phyloP scores from a whole-genome alignment of 768 basidiomycete genomes.

The Tephrocybe sp. region DNA sequence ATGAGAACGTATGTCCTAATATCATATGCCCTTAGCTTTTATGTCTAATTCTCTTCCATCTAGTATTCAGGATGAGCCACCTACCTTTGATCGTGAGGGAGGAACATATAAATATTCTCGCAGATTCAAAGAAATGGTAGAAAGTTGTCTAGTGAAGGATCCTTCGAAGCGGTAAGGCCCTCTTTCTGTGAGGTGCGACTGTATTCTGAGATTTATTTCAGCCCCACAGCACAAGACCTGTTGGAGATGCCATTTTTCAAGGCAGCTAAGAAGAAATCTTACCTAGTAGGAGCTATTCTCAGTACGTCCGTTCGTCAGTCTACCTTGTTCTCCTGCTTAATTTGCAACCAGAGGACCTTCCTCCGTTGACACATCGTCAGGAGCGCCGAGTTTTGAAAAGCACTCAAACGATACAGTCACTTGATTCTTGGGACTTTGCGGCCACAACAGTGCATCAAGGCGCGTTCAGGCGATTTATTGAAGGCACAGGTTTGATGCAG shows the following conservation, averaged over 20 bases:
- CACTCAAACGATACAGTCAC: constrained; percentile 39
- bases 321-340: not conserved
- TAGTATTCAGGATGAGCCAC: constrained; percentile 76
- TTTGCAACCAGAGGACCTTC: constrained; percentile 51
- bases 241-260: constrained; percentile 79
- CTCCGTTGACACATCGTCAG: constrained; percentile 70
- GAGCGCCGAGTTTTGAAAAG: constrained; percentile 53
- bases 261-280: constrained; percentile 71
- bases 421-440: constrained; percentile 83
- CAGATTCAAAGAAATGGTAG: constrained; percentile 80
- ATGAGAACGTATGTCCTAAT: constrained; percentile 56
- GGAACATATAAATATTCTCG: constrained; percentile 76
- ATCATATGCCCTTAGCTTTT: not conserved
- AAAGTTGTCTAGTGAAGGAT: constrained; percentile 82
- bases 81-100: constrained; percentile 69
- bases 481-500: constrained; percentile 21
- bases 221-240: constrained; percentile 78
- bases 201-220: constrained; percentile 21
- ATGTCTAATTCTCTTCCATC: constrained; percentile 1
- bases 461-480: constrained; percentile 23
- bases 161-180: constrained; percentile 61
- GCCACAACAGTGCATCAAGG: constrained; percentile 45
- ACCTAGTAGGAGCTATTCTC: constrained; percentile 75
- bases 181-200: not conserved
- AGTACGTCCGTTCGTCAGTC: constrained; percentile 32